Base-by-base conservation (phyloP, 768 basidiomycete genomes). In the Termitomyces sp. region DNA sequence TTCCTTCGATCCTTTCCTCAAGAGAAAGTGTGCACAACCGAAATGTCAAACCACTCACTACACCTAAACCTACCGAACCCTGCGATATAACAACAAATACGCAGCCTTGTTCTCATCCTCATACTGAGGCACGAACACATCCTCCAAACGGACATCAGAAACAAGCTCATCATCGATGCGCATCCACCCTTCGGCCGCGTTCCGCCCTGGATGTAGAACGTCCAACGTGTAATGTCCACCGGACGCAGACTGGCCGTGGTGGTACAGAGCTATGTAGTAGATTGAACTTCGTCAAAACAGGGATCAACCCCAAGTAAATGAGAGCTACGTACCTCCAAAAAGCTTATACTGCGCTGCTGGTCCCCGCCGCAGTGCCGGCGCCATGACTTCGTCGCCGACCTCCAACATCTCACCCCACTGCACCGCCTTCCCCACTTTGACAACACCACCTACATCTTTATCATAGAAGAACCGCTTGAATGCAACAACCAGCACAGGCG, bases 221-320 rank as follows among this genome's bases (percentile, higher is more conserved):
- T 94, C 90, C 49, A 96, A 83, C 2, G 95, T 98, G 75, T 98
- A 98, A 72, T 98, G 96, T 1, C 96, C 96, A 3, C 95, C 94
- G 1, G 88, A 87, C 0, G 96, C 93, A 7, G 91, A 91, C 31
- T 80, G 76, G 2, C 96, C 96, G 64, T 99, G 95, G 70, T 99
- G 96, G 71, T 98, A 98, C 13, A 98, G 74, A 9, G 87, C 96
- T 91, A 63, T 3, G 6, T 53, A 49, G 51, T 27, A 3, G 41
- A 31, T 54, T 11, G 8, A 46, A 52, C 46, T 15, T 54, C 47
- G 34, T 37, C 33, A 33, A 55, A 34, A 30, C 41, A 7, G 3
- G 36, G 27, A 22, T 55, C 39, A 42, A 42, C n/a, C n/a, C 4
- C 30, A 15, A 24, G 16, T 44, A 16, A 53, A 42, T 13, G 12